phyloP scores from a whole-genome alignment of 495 filamentous ascomycete genomes.

The Viridothelium virens region DNA sequence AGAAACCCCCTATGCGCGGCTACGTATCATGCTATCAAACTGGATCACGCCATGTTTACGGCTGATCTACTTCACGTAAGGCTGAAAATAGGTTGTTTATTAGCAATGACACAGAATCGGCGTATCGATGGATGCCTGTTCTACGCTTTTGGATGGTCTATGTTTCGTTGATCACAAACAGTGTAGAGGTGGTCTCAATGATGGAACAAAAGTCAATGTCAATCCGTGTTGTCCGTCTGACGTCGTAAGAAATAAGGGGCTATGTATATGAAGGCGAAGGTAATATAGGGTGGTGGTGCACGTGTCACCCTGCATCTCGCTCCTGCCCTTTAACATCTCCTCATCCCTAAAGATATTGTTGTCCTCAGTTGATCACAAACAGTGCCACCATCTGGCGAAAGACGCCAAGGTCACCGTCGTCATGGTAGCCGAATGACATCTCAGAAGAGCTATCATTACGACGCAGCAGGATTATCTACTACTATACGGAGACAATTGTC shows the following conservation, averaged over 20 bases:
- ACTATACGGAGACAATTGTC: background rate
- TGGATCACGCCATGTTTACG: background rate
- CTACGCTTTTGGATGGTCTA: background rate
- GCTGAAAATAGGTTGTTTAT: background rate
- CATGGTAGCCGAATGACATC: background rate
- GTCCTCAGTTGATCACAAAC: background rate
- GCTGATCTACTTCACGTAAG: background rate
- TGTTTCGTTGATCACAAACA: constrained; percentile 1
- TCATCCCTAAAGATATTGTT: no score
- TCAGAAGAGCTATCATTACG: background rate
- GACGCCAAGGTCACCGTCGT: background rate
- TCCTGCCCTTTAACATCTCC: no score
- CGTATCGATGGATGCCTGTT: background rate
- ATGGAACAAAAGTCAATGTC: no score
- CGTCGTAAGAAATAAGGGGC: no score
- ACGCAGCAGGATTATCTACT: background rate
- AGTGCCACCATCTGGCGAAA: background rate
- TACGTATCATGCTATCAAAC: background rate
- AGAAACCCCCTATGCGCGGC: background rate
- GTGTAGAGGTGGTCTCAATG: no score
- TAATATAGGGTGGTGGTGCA: no score
- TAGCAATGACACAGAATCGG: background rate
- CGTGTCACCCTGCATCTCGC: no score
- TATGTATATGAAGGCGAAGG: no score
- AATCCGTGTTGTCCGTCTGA: no score